Percentiles rank a stretch among this genome's conserved stretches.
Evolutionary conservation across 148 eudicot species (phyloP).

Genomic region (Camellia lanceoleosa): DNA sequence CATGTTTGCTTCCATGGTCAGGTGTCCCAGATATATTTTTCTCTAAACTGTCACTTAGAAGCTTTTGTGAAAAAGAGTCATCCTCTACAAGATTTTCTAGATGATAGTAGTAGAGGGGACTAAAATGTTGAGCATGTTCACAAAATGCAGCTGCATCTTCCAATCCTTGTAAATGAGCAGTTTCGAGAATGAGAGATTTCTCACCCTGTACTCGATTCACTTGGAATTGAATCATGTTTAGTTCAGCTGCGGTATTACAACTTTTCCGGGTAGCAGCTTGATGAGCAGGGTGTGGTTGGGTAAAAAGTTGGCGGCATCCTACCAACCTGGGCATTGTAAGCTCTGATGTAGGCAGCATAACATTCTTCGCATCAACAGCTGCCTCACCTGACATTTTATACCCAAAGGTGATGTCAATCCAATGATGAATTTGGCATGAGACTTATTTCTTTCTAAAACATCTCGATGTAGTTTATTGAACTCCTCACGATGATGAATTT

Average conservation of each 20-base stretch:
- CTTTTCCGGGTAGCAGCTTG: slow-evolving; percentile 25
- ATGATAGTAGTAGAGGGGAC: slow-evolving; percentile 54
- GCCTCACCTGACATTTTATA: slow-evolving; percentile 92
- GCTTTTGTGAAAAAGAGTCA: slow-evolving; percentile 28
- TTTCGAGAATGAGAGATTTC: slow-evolving; percentile 30
- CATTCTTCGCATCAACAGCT: slow-evolving; percentile 87
- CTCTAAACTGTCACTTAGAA: slow-evolving; percentile 21
- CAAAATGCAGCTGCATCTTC: slow-evolving; percentile 73
- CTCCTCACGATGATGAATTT: too few relatives aligned
- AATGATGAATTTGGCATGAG: slow-evolving; percentile 77
- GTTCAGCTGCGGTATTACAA: slow-evolving; percentile 9
- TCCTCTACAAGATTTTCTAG: slow-evolving; percentile 23
- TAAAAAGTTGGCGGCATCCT: slow-evolving; percentile 90
- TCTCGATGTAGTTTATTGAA: slow-evolving; percentile 75
- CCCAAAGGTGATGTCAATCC: slow-evolving; percentile 98
- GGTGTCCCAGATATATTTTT: slow-evolving; percentile 19
- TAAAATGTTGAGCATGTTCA: slow-evolving; percentile 71
- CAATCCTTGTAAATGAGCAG: slow-evolving; percentile 44
- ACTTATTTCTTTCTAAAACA: slow-evolving; percentile 76
- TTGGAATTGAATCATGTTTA: slow-evolving; percentile 1
- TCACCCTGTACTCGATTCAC: slow-evolving; percentile 17
- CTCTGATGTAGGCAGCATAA: slow-evolving; percentile 76
- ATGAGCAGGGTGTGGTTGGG: slow-evolving; percentile 85
- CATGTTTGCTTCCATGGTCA: slow-evolving; percentile 21
- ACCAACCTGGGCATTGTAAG: slow-evolving; percentile 56